These are phyloP conservation scores for Harringtonia lauricola DNA, from an alignment of 2,329 filamentous ascomycete genomes.

Conservation along the genomic window DNA sequence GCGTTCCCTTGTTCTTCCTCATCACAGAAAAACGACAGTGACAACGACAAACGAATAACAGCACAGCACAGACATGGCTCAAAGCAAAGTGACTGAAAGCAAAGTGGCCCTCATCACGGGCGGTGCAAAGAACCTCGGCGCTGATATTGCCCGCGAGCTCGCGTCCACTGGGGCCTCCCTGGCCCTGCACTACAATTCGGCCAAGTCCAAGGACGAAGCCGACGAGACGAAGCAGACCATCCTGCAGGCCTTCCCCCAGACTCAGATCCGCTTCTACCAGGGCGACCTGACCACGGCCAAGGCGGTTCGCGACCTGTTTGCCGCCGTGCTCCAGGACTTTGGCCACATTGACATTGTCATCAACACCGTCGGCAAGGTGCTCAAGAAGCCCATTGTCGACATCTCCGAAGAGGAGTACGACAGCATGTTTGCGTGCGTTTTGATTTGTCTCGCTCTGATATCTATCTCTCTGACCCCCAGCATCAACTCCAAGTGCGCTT, in stretches of 20 bases:
- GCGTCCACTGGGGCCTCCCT: slow-evolving; percentile 20
- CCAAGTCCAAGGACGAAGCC: slow-evolving; percentile 24
- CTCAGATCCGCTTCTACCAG: slow-evolving; percentile 28
- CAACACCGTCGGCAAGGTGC: slow-evolving; percentile 37
- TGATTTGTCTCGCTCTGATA: background rate
- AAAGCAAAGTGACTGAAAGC: slow-evolving; percentile 10
- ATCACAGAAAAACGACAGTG: too few species aligned
- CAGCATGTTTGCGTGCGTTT: slow-evolving; percentile 31
- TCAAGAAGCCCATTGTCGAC: slow-evolving; percentile 32
- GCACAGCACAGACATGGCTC: background rate
- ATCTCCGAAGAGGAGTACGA: slow-evolving; percentile 34
- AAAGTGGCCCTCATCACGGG: slow-evolving; percentile 30
- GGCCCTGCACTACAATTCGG: slow-evolving; percentile 26
- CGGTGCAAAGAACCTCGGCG: slow-evolving; percentile 29
- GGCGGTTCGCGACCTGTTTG: slow-evolving; percentile 29
- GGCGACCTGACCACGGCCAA: slow-evolving; percentile 28
- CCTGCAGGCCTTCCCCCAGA: slow-evolving; percentile 17
- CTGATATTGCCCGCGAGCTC: slow-evolving; percentile 24
- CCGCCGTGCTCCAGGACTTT: slow-evolving; percentile 26
- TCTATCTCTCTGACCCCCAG: slow-evolving; percentile 10
- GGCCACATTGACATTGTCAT: slow-evolving; percentile 36
- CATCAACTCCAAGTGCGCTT: slow-evolving; percentile 33
- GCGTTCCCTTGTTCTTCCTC: too few species aligned
- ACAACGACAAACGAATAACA: too few species aligned
- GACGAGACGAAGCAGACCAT: slow-evolving; percentile 24